Evolutionary conservation across 1,139 yeast species (phyloP), one percentile per base, ranked within the genome.

Genomic region (Diutina scorzettiae): DNA sequence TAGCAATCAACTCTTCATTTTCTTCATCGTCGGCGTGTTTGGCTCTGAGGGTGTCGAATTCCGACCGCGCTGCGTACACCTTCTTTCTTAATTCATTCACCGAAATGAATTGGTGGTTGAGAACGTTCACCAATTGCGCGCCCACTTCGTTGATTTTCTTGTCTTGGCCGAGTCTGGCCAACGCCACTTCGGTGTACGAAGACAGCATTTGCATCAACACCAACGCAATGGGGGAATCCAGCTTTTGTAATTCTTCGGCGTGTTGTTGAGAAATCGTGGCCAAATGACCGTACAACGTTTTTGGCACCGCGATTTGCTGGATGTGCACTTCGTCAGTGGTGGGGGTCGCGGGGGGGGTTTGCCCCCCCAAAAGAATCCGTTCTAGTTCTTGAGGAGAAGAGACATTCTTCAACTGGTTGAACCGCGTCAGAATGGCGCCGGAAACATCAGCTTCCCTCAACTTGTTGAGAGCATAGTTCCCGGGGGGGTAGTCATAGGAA

Each of bases 401-500:
- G 11, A 79, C 84, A 52, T 68, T 73, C 48, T 77, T 73, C 51
- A 78, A 68, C 46, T 77, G 80, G 45, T 66, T 66, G 49, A 77
- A 70, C 55, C 76, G 76, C 49, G 62, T 71, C 42, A 70, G 67
- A 43, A 78, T 59, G 12, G 73, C 61, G 47, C 73, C 72, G 49
- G 85, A 74, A 53, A 80, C 76, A 50, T 80, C 81, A 42, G 76
- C 76, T 53, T 65, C 82, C 73, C 51, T 73, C 56, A 68, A 49
- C 50, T 62, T 65, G 54, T 54, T 56, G 41, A 69, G 50, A 8
- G 73, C 64, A 34, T 63, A 60, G 56, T 78, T 66, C 43, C 81
- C 82, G 32, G 86, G 86, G 25, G 87, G 87, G 51, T 78, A 80
- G 55, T 81, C 89, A 56, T 81, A 81, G 42, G 81, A 74, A 43